Conservation (phyloP, 179 eudicot species). For the Heliamphora pulchella region DNA sequence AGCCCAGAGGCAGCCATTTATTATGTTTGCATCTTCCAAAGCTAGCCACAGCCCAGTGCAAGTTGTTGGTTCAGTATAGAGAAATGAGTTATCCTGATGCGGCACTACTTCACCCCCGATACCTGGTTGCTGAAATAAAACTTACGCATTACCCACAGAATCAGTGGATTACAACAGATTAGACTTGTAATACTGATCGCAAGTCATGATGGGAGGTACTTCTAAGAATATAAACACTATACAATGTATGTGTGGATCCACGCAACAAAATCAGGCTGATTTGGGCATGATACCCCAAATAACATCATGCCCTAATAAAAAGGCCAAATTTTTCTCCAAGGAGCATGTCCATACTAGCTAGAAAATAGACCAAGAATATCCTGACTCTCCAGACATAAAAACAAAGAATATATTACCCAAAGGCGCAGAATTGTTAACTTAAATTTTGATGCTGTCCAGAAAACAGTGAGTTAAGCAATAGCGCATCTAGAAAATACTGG, state of each 20-base stretch:
- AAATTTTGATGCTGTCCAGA: neutral
- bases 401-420: neutral
- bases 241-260: neutral
- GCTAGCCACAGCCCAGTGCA: conserved; percentile 99
- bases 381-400: neutral
- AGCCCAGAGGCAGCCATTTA: conserved; percentile 98
- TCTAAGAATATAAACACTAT: neutral
- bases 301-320: neutral
- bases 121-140: conserved; percentile 81
- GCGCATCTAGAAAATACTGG: neutral
- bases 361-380: neutral
- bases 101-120: conserved; percentile 99
- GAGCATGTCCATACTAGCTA: neutral
- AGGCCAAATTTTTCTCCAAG: neutral
- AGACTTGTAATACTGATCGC: neutral
- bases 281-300: neutral
- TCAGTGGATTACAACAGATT: neutral
- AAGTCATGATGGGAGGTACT: neutral
- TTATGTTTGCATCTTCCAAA: conserved; percentile 74
- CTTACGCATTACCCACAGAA: neutral
- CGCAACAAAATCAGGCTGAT: neutral
- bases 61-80: conserved; percentile 76
- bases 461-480: neutral
- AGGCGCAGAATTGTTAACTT: neutral
- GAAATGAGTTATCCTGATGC: conserved; percentile 95